phyloP scores from a whole-genome alignment of 2,329 filamentous ascomycete species.

The Sclerotinia nivalis region DNA sequence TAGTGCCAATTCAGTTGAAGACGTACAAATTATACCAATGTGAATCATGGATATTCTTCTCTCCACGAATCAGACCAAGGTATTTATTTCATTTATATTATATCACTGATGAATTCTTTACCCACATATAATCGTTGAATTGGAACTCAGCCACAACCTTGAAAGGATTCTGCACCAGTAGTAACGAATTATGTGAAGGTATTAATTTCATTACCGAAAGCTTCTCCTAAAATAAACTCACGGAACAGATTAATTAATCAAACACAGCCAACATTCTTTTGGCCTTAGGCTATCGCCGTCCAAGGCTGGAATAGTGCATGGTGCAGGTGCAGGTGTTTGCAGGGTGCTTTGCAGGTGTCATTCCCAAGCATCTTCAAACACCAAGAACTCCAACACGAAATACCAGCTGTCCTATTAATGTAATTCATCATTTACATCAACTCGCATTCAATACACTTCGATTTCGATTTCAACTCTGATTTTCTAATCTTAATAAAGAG shows the following conservation, averaged over 20 bases:
- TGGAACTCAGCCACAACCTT: conserved; percentile 3
- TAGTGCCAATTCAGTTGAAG: not conserved
- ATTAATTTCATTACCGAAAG: not conserved
- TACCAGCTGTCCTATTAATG: conserved; percentile 12
- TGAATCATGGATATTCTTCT: not conserved
- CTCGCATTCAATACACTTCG: not conserved
- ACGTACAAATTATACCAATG: not conserved
- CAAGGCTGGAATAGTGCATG: not conserved
- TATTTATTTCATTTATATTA: not conserved
- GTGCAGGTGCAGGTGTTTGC: too few relatives aligned
- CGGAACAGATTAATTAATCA: not conserved
- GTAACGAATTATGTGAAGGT: not conserved
- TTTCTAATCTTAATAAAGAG: not conserved
- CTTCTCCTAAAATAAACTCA: not conserved
- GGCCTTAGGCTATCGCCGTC: not conserved
- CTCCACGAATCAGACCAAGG: not conserved
- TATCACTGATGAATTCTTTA: not conserved
- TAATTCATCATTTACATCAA: not conserved
- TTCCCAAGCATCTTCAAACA: not conserved
- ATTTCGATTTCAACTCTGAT: not conserved
- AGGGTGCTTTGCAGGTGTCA: not conserved
- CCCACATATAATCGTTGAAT: not conserved
- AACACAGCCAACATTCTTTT: not conserved
- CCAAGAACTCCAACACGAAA: not conserved
- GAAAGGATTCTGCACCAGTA: not conserved